Evolutionary conservation across 1,139 yeast genomes (phyloP).

Genomic region (Taphrina wiesneri): DNA sequence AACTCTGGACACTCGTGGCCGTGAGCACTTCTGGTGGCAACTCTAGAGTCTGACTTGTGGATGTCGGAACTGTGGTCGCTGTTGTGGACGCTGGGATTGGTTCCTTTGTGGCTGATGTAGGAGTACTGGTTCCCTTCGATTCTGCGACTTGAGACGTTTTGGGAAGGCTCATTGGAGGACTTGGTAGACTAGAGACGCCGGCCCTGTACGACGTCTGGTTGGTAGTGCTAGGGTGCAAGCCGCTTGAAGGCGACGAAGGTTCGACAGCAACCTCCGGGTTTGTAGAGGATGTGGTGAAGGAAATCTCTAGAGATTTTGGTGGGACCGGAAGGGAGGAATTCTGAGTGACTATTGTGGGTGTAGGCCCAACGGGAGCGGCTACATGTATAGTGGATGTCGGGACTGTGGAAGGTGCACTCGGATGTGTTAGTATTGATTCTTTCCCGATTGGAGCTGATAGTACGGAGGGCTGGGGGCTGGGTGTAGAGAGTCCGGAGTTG

Average conservation of each 20-base stretch:
- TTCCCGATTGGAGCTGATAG: neutral
- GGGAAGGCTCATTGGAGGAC: neutral
- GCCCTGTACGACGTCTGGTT: neutral
- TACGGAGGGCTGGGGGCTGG: neutral
- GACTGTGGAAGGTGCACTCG: neutral
- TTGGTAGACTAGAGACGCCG: neutral
- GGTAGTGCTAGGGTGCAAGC: neutral
- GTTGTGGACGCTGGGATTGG: neutral
- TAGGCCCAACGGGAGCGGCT: neutral
- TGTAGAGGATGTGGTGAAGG: neutral
- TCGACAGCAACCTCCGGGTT: neutral
- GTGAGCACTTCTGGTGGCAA: neutral
- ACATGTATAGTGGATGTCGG: neutral
- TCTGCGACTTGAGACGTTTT: neutral
- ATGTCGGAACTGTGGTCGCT: neutral
- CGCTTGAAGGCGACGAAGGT: neutral
- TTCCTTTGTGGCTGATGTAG: neutral
- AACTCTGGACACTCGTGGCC: neutral
- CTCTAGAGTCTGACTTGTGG: constrained; percentile 4
- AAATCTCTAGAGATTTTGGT: neutral
- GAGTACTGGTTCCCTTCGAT: neutral
- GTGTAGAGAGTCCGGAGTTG: neutral
- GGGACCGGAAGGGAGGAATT: neutral
- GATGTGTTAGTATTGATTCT: neutral
- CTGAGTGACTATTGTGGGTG: neutral